Conservation (phyloP, 2,329 filamentous ascomycete species). For the Bipolaris victoriae region DNA sequence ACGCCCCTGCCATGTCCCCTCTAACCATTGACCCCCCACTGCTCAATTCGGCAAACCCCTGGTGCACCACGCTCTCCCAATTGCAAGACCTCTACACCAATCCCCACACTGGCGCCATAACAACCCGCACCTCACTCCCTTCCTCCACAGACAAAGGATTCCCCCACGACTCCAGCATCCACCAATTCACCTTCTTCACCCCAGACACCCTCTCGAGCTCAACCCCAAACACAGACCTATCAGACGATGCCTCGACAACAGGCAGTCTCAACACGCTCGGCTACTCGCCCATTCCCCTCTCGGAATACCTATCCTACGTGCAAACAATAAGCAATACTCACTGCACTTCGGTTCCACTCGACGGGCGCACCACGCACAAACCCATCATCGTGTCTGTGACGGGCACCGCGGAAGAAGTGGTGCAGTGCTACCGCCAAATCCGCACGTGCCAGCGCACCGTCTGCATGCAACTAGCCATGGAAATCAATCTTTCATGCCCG, state of each 20-base stretch:
- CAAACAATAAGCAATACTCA: constrained; percentile 51
- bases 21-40: constrained; percentile 68
- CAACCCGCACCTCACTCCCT: constrained; percentile 70
- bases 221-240: constrained; percentile 27
- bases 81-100: constrained; percentile 66
- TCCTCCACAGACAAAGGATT: constrained; percentile 61
- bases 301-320: constrained; percentile 65
- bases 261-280: constrained; percentile 70
- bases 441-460: constrained; percentile 41
- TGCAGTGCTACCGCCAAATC: constrained; percentile 62
- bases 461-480: constrained; percentile 66
- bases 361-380: constrained; percentile 50
- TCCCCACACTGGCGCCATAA: constrained; percentile 72
- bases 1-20: constrained; percentile 30
- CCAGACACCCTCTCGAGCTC: constrained; percentile 44
- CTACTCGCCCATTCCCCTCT: constrained; percentile 70
- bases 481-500: constrained; percentile 79
- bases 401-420: constrained; percentile 64
- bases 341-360: neutral
- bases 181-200: constrained; percentile 72
- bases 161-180: constrained; percentile 62
- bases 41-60: constrained; percentile 76
- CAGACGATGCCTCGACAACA: constrained; percentile 30
- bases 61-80: constrained; percentile 71
- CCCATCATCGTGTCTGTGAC: constrained; percentile 75